A percentile compares a stretch with the other conserved stretches of the same genome.
Conservation (phyloP, 2,329 filamentous ascomycete species). For the Macroventuria anomochaeta region DNA sequence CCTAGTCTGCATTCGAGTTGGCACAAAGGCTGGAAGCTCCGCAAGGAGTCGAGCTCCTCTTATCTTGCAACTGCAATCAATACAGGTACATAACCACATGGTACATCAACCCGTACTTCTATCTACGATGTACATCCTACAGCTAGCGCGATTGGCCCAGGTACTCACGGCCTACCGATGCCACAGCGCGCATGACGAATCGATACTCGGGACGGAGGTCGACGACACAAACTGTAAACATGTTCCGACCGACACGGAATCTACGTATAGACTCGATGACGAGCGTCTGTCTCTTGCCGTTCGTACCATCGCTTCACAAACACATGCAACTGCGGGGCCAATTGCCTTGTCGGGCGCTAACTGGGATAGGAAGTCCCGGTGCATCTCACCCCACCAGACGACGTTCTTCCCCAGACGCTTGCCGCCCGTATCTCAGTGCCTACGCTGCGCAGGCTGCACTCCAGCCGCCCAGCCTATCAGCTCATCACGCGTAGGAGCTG, state of each 20-base stretch:
- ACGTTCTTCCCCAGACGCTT: slow-evolving; percentile 19
- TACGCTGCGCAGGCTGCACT: slow-evolving; percentile 22
- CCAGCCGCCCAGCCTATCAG: slow-evolving; percentile 29
- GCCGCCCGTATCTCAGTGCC: slow-evolving; percentile 20
- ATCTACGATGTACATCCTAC: neutral
- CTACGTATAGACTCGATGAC: slow-evolving; percentile 31
- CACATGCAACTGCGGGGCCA: slow-evolving; percentile 14
- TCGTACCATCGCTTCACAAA: slow-evolving; percentile 15
- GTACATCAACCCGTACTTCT: neutral
- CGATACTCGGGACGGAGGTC: slow-evolving; percentile 15
- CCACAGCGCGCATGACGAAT: slow-evolving; percentile 21
- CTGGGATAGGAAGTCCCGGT: slow-evolving; percentile 25
- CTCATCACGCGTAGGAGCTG: slow-evolving; percentile 9
- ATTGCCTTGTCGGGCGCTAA: slow-evolving; percentile 8
- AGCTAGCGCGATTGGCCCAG: neutral
- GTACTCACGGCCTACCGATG: slow-evolving; percentile 7
- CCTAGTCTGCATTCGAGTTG: neutral
- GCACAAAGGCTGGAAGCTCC: neutral
- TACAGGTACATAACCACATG: neutral
- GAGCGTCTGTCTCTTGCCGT: slow-evolving; percentile 30
- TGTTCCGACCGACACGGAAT: slow-evolving; percentile 21
- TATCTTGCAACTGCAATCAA: neutral
- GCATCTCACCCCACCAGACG: slow-evolving; percentile 12
- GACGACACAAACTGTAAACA: slow-evolving; percentile 15
- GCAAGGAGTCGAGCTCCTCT: neutral